These are phyloP conservation scores for Oropetium thomaeum DNA, from an alignment of 176 grass and related monocot genomes.

Conservation along the genomic window DNA sequence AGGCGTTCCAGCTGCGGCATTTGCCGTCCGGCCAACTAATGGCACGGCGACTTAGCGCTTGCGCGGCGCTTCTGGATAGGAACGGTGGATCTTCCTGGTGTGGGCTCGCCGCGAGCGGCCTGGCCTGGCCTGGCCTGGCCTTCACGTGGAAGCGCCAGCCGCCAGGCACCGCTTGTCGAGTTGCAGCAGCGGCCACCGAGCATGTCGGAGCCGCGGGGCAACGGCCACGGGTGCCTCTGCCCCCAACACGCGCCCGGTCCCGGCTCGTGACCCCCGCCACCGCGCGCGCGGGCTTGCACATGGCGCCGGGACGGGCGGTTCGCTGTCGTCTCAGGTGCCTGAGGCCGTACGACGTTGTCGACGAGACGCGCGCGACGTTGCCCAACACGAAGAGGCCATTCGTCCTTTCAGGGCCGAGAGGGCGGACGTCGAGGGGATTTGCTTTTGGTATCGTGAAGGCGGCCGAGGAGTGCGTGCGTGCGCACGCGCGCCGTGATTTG, in stretches of 20 bases:
- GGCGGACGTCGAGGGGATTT: no score
- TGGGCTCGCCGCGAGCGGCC: not conserved
- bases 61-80: not conserved
- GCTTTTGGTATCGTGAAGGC: no score
- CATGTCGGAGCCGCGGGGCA: conserved; percentile 18
- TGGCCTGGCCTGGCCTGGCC: not conserved
- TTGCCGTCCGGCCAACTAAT: no score
- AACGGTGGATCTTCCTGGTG: not conserved
- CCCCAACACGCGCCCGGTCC: not conserved
- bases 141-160: conserved; percentile 6
- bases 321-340: conserved; percentile 15
- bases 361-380: not conserved
- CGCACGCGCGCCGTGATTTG: not conserved
- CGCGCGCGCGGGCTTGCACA: conserved; percentile 13
- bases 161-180: not conserved
- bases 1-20: no score
- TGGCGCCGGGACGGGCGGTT: not conserved
- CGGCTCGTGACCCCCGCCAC: conserved; percentile 20
- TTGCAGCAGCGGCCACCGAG: not conserved
- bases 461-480: no score
- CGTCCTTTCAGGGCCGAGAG: not conserved
- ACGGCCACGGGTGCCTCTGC: not conserved
- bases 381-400: not conserved
- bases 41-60: no score
- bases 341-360: not conserved